Evolutionary conservation across 2,329 filamentous ascomycete species (phyloP).

Genomic region (Phaeosphaeriaceae sp.): DNA sequence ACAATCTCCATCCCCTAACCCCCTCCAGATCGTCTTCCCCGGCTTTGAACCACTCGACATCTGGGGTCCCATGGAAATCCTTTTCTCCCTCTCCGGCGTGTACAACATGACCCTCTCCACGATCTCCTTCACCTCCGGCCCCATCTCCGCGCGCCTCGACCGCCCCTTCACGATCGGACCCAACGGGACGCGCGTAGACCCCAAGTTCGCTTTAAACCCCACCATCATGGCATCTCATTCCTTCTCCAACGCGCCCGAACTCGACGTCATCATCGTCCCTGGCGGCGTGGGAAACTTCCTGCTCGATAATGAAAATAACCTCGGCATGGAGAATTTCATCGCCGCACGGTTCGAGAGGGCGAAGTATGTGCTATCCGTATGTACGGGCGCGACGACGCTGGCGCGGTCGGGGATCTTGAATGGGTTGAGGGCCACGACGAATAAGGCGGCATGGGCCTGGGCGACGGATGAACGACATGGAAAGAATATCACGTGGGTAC

Average conservation of each 20-base stretch:
- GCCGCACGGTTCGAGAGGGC: constrained; percentile 56
- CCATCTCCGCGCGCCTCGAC: constrained; percentile 23
- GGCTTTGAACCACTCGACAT: constrained; percentile 43
- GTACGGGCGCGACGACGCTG: constrained; percentile 67
- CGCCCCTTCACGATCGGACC: constrained; percentile 27
- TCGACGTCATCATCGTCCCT: constrained; percentile 70
- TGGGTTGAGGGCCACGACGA: constrained; percentile 68
- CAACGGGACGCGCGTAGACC: constrained; percentile 23
- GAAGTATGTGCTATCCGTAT: constrained; percentile 67
- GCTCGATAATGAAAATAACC: constrained; percentile 26
- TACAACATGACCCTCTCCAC: constrained; percentile 38
- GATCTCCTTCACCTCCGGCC: constrained; percentile 30
- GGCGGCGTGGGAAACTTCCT: constrained; percentile 62
- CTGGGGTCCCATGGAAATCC: constrained; percentile 56
- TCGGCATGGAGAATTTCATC: constrained; percentile 57
- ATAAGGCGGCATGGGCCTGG: constrained; percentile 63
- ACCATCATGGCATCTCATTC: constrained; percentile 16
- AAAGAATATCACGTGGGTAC: constrained; percentile 66
- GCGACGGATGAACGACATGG: constrained; percentile 44
- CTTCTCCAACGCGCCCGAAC: constrained; percentile 11
- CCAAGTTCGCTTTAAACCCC: constrained; percentile 24
- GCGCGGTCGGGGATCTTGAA: constrained; percentile 67
- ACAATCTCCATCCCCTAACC: too few relatives aligned
- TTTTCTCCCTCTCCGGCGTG: constrained; percentile 43
- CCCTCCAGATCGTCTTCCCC: constrained; percentile 20